Evolutionary conservation across 176 grass and related monocot species (phyloP).

Genomic region (Saccharum officinarum): DNA sequence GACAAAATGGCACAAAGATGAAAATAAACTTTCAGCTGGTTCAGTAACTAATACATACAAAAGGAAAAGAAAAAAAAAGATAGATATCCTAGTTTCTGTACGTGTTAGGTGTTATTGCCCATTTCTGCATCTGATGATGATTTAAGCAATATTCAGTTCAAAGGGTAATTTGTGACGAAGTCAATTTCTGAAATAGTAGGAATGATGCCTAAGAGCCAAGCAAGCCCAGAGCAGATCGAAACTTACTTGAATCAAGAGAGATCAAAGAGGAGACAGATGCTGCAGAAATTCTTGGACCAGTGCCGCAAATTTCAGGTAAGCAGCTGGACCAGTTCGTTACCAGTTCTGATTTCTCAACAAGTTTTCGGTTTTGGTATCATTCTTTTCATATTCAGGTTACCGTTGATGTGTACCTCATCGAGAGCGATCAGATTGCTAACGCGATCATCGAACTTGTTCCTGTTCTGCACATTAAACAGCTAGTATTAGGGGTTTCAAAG

Average conservation of each 20-base stretch:
- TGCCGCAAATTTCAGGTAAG: conserved; percentile 67
- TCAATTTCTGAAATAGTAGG: conserved; percentile 71
- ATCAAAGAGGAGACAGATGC: conserved; percentile 54
- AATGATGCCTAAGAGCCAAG: conserved; percentile 52
- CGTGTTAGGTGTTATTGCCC: neutral
- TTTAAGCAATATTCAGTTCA: conserved; percentile 8
- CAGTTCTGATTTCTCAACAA: neutral
- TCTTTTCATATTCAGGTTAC: conserved; percentile 46
- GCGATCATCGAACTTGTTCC: conserved; percentile 68
- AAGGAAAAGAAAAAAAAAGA: neutral
- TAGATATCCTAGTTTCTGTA: neutral
- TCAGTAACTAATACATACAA: neutral
- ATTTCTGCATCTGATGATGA: neutral
- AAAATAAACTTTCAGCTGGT: conserved; percentile 4
- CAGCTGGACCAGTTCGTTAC: neutral
- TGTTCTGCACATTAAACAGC: conserved; percentile 51
- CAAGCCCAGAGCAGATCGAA: conserved; percentile 60
- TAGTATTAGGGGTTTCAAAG: conserved; percentile 70
- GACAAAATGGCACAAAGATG: neutral
- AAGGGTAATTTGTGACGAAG: neutral
- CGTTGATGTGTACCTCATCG: conserved; percentile 64
- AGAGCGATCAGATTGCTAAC: conserved; percentile 58
- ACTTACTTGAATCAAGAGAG: conserved; percentile 67
- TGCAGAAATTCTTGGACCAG: conserved; percentile 67
- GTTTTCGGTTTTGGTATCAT: neutral